Conservation (phyloP, 805 yeast species). For the Torulaspora maleeae region DNA sequence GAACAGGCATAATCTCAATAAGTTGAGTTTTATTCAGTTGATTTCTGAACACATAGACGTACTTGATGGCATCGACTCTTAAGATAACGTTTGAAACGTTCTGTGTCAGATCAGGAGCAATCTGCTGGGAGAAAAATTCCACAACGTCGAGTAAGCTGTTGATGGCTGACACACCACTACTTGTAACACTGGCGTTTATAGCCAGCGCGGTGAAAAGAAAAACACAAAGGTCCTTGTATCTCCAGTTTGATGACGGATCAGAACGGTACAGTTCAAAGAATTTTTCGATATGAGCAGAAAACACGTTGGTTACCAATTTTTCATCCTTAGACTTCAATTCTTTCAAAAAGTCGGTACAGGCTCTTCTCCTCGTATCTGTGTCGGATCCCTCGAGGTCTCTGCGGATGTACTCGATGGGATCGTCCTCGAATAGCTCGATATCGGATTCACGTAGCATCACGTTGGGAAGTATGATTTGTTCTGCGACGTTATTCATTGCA, state of each 20-base stretch:
- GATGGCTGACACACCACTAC: conserved; percentile 80
- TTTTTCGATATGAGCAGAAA: conserved; percentile 63
- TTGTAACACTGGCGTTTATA: conserved; percentile 83
- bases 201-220: conserved; percentile 86
- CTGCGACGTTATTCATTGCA: conserved; percentile 69
- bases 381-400: conserved; percentile 95
- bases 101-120: conserved; percentile 75
- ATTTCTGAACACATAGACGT: conserved; percentile 82
- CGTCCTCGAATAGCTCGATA: conserved; percentile 92
- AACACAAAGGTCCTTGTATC: conserved; percentile 78
- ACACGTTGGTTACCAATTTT: conserved; percentile 64
- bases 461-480: conserved; percentile 84
- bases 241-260: conserved; percentile 60
- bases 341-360: conserved; percentile 87
- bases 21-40: conserved; percentile 86
- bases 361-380: conserved; percentile 83
- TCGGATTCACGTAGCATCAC: conserved; percentile 80
- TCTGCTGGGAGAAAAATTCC: conserved; percentile 71
- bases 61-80: conserved; percentile 89
- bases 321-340: conserved; percentile 80
- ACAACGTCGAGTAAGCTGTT: conserved; percentile 83
- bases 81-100: conserved; percentile 64
- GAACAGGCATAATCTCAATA: conserved; percentile 69
- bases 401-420: conserved; percentile 88
- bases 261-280: conserved; percentile 52